Conservation (phyloP, 2,329 filamentous ascomycete genomes). For the Cladosporium colombiae region DNA sequence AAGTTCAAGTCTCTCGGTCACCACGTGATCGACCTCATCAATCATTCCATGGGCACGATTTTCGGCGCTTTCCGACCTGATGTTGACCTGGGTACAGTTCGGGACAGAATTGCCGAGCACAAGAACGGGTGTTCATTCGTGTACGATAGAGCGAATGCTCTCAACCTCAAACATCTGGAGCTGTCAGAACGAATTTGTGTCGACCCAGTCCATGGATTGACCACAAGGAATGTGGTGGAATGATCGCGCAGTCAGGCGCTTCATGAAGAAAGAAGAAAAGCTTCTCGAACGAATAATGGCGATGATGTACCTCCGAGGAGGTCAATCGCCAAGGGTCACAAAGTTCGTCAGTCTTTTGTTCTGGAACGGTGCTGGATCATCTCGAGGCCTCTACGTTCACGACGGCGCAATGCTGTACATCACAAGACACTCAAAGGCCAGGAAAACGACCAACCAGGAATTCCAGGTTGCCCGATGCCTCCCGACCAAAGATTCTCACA, state of each 20-base stretch:
- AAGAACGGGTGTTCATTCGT: not conserved
- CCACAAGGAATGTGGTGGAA: not conserved
- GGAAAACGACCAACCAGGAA: not conserved
- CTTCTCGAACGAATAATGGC: not conserved
- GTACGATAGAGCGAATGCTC: not conserved
- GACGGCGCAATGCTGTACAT: not conserved
- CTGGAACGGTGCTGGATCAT: not conserved
- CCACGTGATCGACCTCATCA: not conserved
- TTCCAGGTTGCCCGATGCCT: not conserved
- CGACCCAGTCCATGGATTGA: not conserved
- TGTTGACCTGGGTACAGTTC: not conserved
- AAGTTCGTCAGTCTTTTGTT: not conserved
- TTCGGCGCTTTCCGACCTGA: not conserved
- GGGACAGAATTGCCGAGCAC: not conserved
- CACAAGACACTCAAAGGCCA: not conserved
- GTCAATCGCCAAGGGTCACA: not conserved
- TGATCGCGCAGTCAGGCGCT: not conserved
- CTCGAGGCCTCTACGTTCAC: not conserved
- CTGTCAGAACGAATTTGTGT: not conserved
- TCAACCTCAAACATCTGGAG: not conserved
- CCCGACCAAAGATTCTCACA: not conserved
- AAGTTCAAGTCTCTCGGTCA: not conserved
- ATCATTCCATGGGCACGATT: not conserved
- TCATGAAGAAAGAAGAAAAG: not conserved
- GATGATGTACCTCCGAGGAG: not conserved